Evolutionary conservation across 2,329 filamentous ascomycete species (phyloP), one percentile per base, ranked within the genome.

Genomic region (Metarhizium brunneum): DNA sequence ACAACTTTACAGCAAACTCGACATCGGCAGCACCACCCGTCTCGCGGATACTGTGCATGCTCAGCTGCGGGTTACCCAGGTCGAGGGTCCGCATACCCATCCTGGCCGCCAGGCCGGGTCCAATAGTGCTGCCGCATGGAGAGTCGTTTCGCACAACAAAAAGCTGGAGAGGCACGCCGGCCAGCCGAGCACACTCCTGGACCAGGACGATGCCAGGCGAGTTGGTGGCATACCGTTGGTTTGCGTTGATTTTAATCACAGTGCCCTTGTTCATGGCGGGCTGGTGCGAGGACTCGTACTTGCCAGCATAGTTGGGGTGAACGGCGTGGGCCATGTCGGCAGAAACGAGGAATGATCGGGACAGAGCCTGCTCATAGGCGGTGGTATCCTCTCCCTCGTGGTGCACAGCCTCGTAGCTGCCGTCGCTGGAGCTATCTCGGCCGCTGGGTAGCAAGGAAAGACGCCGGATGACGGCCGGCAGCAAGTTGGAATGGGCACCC

Each of bases 281-380:
- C 61, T 89, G 84, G 74, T 99, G 94, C 64, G 90, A 88, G 40
- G 84, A 73, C 75, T 99, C 94, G 73, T 97, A 96, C 73, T 97
- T 97, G 63, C 76, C 84, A 4, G 85, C 80, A 70, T 96, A 99
- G 76, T 99, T 99, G 56, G 94, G 94, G 71, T 99, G 90, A 14
- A 99, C 86, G 5, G 88, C 88, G 75, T 99, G 94, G 1, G 94
- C 92, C 94, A 99, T 97, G 69, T 99, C 94, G 53, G 94, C 94
- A 6, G 90, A 96, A 60, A 99, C 80, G 57, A 99, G 84, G 80
- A 99, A 96, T 2, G 91, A 96, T 32, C 87, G 88, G 6, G 91
- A 83, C 53, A 96, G 80, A 2, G 90, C 94, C 76, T 97, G 92
- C 74, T 99, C 94, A 69, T 91, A 96, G 38, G 91, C 90, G 2